Conservation (phyloP, 208 protist species). For the Ichthyophonus hoferi region DNA sequence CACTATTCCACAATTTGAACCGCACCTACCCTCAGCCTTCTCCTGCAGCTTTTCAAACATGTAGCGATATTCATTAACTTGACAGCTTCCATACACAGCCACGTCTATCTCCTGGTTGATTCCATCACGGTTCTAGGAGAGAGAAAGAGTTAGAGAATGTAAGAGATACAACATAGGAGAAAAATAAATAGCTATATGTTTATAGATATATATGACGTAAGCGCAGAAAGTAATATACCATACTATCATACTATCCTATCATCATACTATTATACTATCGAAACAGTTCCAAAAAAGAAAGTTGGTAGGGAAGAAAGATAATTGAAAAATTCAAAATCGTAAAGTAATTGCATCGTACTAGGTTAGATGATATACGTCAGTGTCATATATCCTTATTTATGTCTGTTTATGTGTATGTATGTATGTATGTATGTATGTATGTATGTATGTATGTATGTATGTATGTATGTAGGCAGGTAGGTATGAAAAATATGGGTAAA, state of each 20-base stretch:
- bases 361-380: no score
- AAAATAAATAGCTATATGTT: no score
- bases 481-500: no score
- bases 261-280: no score
- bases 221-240: not conserved
- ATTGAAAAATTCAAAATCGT: no score
- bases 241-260: not conserved
- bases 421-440: not conserved
- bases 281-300: not conserved
- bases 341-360: no score
- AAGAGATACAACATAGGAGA: no score
- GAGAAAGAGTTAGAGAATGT: no score
- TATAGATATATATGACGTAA: no score
- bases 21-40: not conserved
- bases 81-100: conserved; percentile 4
- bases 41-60: conserved; percentile 23
- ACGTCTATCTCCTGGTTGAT: not conserved
- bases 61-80: not conserved
- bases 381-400: no score
- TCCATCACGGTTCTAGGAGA: not conserved
- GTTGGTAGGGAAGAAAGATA: no score
- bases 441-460: not conserved
- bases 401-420: not conserved
- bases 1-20: no score
- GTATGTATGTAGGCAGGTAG: not conserved